These are phyloP conservation scores for Phaeodactylum tricornutum DNA, from an alignment of 108 stramenopile species.

Conservation along the genomic window DNA sequence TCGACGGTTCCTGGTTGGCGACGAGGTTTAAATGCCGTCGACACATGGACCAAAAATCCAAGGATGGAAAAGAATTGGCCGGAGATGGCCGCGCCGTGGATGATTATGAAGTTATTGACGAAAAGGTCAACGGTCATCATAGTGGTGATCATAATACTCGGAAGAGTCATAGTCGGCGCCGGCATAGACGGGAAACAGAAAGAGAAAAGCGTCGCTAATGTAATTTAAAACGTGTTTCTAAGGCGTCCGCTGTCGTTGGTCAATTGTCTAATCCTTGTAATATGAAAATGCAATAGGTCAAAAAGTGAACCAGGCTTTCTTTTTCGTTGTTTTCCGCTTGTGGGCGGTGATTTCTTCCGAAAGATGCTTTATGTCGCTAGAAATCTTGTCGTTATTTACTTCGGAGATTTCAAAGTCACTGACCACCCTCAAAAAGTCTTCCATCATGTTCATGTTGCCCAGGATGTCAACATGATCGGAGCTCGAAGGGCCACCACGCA, in stretches of 20 bases:
- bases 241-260: too few species aligned
- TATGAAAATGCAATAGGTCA: too few species aligned
- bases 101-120: slow-evolving; percentile 69
- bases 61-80: slow-evolving; percentile 21
- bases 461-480: slow-evolving; percentile 86
- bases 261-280: too few species aligned
- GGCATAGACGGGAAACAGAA: too few species aligned
- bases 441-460: slow-evolving; percentile 66
- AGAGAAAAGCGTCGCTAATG: too few species aligned
- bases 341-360: not conserved
- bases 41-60: slow-evolving; percentile 57
- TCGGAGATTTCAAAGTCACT: slow-evolving; percentile 47
- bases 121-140: too few species aligned
- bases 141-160: too few species aligned
- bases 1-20: slow-evolving; percentile 39
- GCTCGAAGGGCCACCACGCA: slow-evolving; percentile 60
- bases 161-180: too few species aligned
- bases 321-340: too few species aligned
- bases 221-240: too few species aligned
- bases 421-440: slow-evolving; percentile 66
- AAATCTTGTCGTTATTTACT: not conserved
- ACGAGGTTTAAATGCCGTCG: slow-evolving; percentile 70
- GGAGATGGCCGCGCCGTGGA: slow-evolving; percentile 65
- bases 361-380: not conserved
- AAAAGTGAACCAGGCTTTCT: too few species aligned